Evolutionary conservation across 2,329 filamentous ascomycete species (phyloP), one percentile per base, ranked within the genome.

Genomic region (Basipetospora chlamydospora): DNA sequence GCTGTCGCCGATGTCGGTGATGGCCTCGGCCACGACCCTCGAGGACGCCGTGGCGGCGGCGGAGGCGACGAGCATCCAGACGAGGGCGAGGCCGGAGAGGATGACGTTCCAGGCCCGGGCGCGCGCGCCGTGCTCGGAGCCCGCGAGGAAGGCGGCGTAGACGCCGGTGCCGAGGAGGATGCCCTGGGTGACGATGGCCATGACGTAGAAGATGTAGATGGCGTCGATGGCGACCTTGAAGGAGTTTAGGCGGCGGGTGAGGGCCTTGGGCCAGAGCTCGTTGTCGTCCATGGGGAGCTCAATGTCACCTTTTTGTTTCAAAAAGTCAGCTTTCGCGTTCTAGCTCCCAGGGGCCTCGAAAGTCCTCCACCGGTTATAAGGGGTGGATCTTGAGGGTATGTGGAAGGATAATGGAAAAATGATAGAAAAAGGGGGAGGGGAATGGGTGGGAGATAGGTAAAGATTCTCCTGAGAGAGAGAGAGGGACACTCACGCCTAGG

Each of bases 221-320:
- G 55, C 59, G n/a, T 64, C 49, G 4, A 71, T 56, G n/a, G 60
- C 53, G 12, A 49, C 48, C 46, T 70, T 69, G 47, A 72, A 52
- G n/a, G 57, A 50, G 50, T 66, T 54, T 43, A 73, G 47, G n/a
- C 59, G 58, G 28, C 61, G 50, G 40, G 60, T 49, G n/a, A 72
- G 51, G 34, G 64, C 57, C 42, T 55, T 53, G 15, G 67, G 52
- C 38, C 56, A 61, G 43, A 70, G 42, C 38, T 60, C 42, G 15
- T 67, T 47, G 9, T 61, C 60, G 1, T 66, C 64, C n/a, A 51
- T 43, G 26, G 71, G 57, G 41, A 69, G 56, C 26, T 57, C 50
- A 49, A 67, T 58, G 16, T 6, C 8, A 6, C 8, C 6, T 17
- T 22, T 10, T 16, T 5, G 5, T 33, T 15, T 33, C 11, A n/a